Base-by-base conservation (phyloP, 345 rosid genomes). In the Gossypium arboreum region DNA sequence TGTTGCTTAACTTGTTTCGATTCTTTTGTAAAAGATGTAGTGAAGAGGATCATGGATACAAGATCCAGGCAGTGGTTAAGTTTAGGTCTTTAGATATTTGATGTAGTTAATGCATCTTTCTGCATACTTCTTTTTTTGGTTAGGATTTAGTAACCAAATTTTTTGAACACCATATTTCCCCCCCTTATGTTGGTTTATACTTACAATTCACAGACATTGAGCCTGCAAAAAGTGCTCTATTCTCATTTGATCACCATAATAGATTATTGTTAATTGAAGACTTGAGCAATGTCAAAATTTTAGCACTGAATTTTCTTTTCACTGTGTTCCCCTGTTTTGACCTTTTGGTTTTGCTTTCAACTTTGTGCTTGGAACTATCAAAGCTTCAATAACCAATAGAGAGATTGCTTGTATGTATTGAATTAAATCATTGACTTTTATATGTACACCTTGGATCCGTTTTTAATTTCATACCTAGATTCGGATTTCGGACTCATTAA, bases 1-100 rank as follows among this genome's bases (percentile, higher is more conserved):
- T 83, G 86, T 81, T 95, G 99, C 85, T 83, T 86, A n/a, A 73
- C 90, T 72, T 95, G 99, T 81, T 93, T 95, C 51, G 96, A 93
- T 86, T 86, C 92, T 50, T 90, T 90, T 79, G 92, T 85, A 78
- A 85, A 88, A 78, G 93, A 89, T 25, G 93, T 89, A 76, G 97
- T 93, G 85, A 89, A 86, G 86, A 88, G 82, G 78, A 91, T 88
- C 77, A 78, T 91, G 88, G 94, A 92, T 65, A 82, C 89, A 1
- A 90, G 89, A 76, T 78, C 80, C 62, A 88, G 90, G 18, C 92
- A 80, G 72, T 91, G 97, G 94, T 80, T 94, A 80, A 87, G 94
- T 50, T 88, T 92, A 87, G 93, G 93, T 73, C 89, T 92, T 71
- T 89, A 92, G 81, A 60, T 64, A 60, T 52, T 61, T 17, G 64